phyloP scores from a whole-genome alignment of 2,329 filamentous ascomycete genomes.

The Atkinsonella hypoxylon region DNA sequence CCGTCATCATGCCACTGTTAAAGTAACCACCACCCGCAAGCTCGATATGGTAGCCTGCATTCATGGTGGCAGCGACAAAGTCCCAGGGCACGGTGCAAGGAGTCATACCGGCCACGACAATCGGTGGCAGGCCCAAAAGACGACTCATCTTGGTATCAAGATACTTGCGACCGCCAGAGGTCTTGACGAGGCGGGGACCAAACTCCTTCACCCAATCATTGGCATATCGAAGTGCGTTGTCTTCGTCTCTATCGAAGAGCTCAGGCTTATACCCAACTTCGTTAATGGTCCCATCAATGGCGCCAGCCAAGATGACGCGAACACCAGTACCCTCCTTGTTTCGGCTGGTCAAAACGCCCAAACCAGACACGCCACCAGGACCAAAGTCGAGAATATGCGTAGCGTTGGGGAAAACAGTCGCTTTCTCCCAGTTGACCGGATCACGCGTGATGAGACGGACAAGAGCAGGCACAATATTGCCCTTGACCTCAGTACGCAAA shows the following conservation, averaged over 20 bases:
- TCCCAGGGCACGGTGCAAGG: constrained; percentile 82
- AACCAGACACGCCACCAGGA: constrained; percentile 89
- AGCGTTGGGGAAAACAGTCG: constrained; percentile 78
- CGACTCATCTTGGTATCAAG: constrained; percentile 96
- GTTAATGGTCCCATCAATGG: constrained; percentile 78
- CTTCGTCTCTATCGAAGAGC: constrained; percentile 90
- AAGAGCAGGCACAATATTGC: constrained; percentile 75
- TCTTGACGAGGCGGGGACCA: constrained; percentile 84
- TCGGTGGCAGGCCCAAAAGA: constrained; percentile 69
- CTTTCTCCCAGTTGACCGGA: constrained; percentile 90
- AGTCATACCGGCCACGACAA: constrained; percentile 92
- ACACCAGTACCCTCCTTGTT: constrained; percentile 99
- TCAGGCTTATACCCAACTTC: constrained; percentile 98
- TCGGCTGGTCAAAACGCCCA: constrained; percentile 90
- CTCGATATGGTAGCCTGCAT: constrained; percentile 89
- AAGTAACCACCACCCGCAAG: constrained; percentile 85
- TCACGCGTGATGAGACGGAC: constrained; percentile 91
- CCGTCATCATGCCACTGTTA: constrained; percentile 69
- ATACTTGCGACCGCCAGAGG: constrained; percentile 76
- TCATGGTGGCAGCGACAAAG: constrained; percentile 86
- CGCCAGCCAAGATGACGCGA: constrained; percentile 85
- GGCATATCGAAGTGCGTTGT: constrained; percentile 88
- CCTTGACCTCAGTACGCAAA: constrained; percentile 54
- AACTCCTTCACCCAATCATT: constrained; percentile 97
- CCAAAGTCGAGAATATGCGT: constrained; percentile 96